Percentiles rank a stretch among this genome's conserved stretches.
phyloP scores from a whole-genome alignment of 2,329 filamentous ascomycete genomes.

The Nigrospora sphaerica region DNA sequence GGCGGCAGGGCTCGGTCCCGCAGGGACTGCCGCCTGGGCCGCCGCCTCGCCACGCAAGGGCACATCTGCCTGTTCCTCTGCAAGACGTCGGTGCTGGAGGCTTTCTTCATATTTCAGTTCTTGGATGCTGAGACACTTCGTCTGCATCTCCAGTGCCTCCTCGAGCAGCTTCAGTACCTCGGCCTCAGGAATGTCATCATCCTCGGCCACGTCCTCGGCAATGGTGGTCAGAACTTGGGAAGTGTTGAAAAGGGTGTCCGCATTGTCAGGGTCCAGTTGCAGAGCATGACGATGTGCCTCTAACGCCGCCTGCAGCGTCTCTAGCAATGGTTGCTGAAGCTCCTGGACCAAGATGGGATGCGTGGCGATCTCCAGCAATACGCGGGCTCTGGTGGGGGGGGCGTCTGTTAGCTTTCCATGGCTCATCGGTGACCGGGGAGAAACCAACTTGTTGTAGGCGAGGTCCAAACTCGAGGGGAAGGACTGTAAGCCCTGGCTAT shows the following conservation, averaged over 20 bases:
- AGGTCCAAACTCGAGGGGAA: constrained; percentile 61
- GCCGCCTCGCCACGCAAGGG: constrained; percentile 4
- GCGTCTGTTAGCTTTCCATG: constrained; percentile 2
- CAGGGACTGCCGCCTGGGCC: constrained; percentile 8
- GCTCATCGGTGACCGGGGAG: constrained; percentile 2
- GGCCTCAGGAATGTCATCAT: constrained; percentile 34
- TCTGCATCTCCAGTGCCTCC: constrained; percentile 18
- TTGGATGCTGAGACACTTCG: constrained; percentile 43
- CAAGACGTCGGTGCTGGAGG: constrained; percentile 22
- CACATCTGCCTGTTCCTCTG: constrained; percentile 24
- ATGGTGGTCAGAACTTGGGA: constrained; percentile 62
- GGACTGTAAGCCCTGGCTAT: constrained; percentile 54
- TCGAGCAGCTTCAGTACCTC: constrained; percentile 29
- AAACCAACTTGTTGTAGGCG: constrained; percentile 63
- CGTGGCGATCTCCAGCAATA: constrained; percentile 64
- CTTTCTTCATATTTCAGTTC: constrained; percentile 27
- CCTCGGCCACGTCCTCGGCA: constrained; percentile 51
- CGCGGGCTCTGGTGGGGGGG: constrained; percentile 54
- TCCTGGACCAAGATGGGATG: constrained; percentile 55
- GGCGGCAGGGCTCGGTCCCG: constrained; percentile 17
- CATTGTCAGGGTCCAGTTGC: constrained; percentile 51
- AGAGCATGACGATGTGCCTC: constrained; percentile 58
- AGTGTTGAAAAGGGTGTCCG: constrained; percentile 65
- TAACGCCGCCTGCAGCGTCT: constrained; percentile 53
- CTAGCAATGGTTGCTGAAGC: constrained; percentile 43